phyloP scores from a whole-genome alignment of 1,284 basidiomycete species.

The Boletellus sp. region DNA sequence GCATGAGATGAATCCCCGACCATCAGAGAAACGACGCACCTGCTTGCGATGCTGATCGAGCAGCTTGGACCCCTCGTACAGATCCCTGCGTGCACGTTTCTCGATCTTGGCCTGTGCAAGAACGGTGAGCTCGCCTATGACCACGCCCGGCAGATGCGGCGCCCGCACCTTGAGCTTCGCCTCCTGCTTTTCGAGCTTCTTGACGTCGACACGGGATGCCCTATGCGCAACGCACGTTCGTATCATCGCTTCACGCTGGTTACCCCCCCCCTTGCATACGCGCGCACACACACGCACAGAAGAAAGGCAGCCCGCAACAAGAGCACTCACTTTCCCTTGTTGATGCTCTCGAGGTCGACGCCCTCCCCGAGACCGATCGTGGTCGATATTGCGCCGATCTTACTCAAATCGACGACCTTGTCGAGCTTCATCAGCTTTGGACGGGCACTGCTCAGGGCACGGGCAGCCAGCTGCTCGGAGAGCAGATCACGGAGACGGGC shows the following conservation, averaged over 20 bases:
- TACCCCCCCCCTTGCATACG: slow-evolving; percentile 5
- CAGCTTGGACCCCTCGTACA: slow-evolving; percentile 95
- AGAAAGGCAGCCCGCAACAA: neutral
- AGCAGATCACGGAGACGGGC: slow-evolving; percentile 61
- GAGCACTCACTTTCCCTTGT: slow-evolving; percentile 83
- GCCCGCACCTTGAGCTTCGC: slow-evolving; percentile 80
- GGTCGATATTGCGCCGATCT: slow-evolving; percentile 74
- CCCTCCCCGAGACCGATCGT: slow-evolving; percentile 84
- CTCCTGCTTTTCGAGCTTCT: slow-evolving; percentile 97
- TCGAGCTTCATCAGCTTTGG: slow-evolving; percentile 77
- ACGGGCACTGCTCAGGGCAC: slow-evolving; percentile 55
- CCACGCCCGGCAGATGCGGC: neutral
- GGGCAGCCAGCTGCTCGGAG: slow-evolving; percentile 57
- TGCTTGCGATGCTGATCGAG: slow-evolving; percentile 92
- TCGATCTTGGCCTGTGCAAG: slow-evolving; percentile 83
- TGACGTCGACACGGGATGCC: slow-evolving; percentile 94
- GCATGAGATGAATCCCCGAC: slow-evolving; percentile 8
- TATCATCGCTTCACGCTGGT: slow-evolving; percentile 4
- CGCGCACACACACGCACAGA: neutral
- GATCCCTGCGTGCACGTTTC: slow-evolving; percentile 83
- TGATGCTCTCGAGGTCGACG: slow-evolving; percentile 91
- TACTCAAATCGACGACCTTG: slow-evolving; percentile 93
- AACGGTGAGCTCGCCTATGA: neutral
- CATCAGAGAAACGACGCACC: slow-evolving; percentile 42
- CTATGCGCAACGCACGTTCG: slow-evolving; percentile 37